Conservation (phyloP, 305 asterid genomes). For the Solanum hybrid region DNA sequence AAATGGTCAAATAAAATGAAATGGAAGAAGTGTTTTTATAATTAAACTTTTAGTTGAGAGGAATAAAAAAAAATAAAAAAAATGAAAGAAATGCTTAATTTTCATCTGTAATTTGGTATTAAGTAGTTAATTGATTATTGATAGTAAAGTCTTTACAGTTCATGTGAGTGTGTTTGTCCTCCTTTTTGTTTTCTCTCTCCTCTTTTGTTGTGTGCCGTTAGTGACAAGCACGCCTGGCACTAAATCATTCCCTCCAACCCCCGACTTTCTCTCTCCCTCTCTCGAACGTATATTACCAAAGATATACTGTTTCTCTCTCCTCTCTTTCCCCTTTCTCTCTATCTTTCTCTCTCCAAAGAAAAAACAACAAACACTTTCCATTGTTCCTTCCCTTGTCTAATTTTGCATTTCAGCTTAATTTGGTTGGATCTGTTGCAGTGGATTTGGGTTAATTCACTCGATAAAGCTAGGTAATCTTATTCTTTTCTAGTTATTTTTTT, state of each 20-base stretch:
- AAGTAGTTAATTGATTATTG: not conserved
- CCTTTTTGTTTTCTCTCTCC: constrained; percentile 12
- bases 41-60: not conserved
- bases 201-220: constrained; percentile 38
- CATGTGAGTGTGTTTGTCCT: constrained; percentile 7
- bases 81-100: too few relatives aligned
- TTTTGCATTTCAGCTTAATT: constrained; percentile 23
- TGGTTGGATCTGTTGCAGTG: constrained; percentile 31
- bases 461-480: constrained; percentile 30
- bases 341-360: not conserved
- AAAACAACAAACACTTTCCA: not conserved
- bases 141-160: constrained; percentile 22
- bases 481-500: not conserved
- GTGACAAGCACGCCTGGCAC: constrained; percentile 56
- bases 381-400: constrained; percentile 4
- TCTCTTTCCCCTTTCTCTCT: not conserved
- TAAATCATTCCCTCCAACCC: constrained; percentile 39
- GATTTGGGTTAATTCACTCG: constrained; percentile 8
- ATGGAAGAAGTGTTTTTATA: not conserved
- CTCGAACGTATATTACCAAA: not conserved
- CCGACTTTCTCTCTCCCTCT: constrained; percentile 5
- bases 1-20: not conserved
- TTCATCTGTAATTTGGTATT: not conserved
- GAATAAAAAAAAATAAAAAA: not conserved
- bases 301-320: not conserved